phyloP scores from a whole-genome alignment of 257 asterid species.

The Ophiorrhiza pumila region DNA sequence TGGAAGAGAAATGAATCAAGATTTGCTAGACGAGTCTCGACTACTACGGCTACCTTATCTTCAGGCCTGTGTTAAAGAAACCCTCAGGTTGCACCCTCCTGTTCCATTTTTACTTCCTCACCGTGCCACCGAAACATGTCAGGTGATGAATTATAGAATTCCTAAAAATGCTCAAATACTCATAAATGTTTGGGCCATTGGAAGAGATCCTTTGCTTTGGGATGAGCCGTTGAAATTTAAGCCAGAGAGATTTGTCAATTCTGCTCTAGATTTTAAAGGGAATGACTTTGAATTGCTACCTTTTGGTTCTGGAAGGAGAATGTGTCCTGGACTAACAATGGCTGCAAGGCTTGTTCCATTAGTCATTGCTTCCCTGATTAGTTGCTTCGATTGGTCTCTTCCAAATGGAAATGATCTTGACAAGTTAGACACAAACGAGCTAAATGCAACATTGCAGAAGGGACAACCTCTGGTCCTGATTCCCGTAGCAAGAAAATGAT shows the following conservation, averaged over 20 bases:
- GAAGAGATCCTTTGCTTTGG: slow-evolving; percentile 37
- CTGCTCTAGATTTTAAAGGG: slow-evolving; percentile 36
- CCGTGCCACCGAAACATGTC: slow-evolving; percentile 31
- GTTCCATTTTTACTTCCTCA: slow-evolving; percentile 40
- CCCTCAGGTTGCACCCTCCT: slow-evolving; percentile 49
- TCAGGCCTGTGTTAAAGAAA: slow-evolving; percentile 43
- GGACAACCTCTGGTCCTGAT: slow-evolving; percentile 26
- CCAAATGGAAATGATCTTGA: no score
- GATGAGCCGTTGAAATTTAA: slow-evolving; percentile 29
- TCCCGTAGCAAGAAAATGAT: slow-evolving; percentile 25
- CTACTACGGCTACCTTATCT: slow-evolving; percentile 28
- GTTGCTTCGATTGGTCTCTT: slow-evolving; percentile 41
- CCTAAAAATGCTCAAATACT: slow-evolving; percentile 34
- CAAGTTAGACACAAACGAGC: no score
- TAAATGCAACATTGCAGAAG: slow-evolving; percentile 22
- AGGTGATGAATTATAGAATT: slow-evolving; percentile 32
- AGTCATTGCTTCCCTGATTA: slow-evolving; percentile 28
- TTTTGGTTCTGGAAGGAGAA: slow-evolving; percentile 47
- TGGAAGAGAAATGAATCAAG: slow-evolving; percentile 17
- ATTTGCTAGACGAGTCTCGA: slow-evolving; percentile 9
- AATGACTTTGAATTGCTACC: slow-evolving; percentile 42
- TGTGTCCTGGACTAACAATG: slow-evolving; percentile 47
- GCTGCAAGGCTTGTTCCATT: slow-evolving; percentile 26
- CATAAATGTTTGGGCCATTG: slow-evolving; percentile 38
- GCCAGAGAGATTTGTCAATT: slow-evolving; percentile 37